Conservation (phyloP, 1,139 yeast species). For the Pichia sp. region DNA sequence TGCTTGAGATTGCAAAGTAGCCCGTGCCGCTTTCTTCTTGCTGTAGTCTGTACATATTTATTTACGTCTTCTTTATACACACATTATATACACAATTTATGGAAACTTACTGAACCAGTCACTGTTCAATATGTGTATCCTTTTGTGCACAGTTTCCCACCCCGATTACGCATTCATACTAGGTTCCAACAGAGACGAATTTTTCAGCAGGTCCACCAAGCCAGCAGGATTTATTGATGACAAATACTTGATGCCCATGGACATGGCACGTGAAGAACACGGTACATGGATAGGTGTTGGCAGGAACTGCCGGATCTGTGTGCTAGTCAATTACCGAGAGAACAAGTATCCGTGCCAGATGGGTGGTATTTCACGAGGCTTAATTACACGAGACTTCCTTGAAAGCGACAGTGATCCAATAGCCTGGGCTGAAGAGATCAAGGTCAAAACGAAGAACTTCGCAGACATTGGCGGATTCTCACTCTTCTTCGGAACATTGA, state of each 20-base stretch:
- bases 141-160: slow-evolving; percentile 26
- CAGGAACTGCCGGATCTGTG: slow-evolving; percentile 62
- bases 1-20: too few relatives aligned
- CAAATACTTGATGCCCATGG: slow-evolving; percentile 66
- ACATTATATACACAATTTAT: too few relatives aligned
- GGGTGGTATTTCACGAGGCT: slow-evolving; percentile 67
- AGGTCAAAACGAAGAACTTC: slow-evolving; percentile 36
- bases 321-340: slow-evolving; percentile 71
- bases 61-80: too few relatives aligned
- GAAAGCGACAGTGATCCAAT: slow-evolving; percentile 34
- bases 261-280: slow-evolving; percentile 67
- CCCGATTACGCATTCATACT: slow-evolving; percentile 55
- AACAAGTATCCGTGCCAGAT: slow-evolving; percentile 25
- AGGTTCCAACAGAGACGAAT: slow-evolving; percentile 86
- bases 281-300: slow-evolving; percentile 94
- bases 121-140: slow-evolving; percentile 29
- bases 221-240: slow-evolving; percentile 48
- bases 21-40: too few relatives aligned
- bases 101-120: too few relatives aligned
- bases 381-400: slow-evolving; percentile 61
- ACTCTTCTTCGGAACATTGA: slow-evolving; percentile 63
- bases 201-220: slow-evolving; percentile 67
- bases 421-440: slow-evolving; percentile 47
- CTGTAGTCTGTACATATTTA: too few relatives aligned
- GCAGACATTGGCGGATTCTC: slow-evolving; percentile 79